Percentiles rank a stretch among this genome's conserved stretches.
phyloP scores from a whole-genome alignment of 202 grass and related monocot genomes.

The Brachypodium distachyon region DNA sequence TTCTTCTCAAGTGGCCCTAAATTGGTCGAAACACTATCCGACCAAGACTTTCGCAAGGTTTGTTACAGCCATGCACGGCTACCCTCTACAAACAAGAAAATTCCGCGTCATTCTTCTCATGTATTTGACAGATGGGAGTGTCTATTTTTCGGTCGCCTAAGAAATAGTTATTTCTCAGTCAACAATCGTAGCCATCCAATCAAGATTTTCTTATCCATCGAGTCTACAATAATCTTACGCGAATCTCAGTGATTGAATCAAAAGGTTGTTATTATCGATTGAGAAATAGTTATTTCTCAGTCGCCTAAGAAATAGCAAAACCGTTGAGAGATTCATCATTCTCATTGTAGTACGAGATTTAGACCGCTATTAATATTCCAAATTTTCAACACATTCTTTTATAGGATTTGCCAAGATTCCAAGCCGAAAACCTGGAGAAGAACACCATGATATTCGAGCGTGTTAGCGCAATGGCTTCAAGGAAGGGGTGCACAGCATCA shows the following conservation, averaged over 20 bases:
- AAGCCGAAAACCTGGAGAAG: conserved; percentile 44
- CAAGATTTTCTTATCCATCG: no score
- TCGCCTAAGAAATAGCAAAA: no score
- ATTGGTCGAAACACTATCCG: background rate
- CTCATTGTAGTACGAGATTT: no score
- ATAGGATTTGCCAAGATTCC: conserved; percentile 33
- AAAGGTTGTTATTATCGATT: no score
- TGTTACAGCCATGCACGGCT: background rate
- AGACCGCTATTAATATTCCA: no score
- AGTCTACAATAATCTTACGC: no score
- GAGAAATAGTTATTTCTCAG: no score
- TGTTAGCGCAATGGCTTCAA: conserved; percentile 36
- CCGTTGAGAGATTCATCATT: no score
- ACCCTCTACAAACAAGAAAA: background rate
- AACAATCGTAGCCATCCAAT: no score
- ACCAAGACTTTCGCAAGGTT: conserved; percentile 19
- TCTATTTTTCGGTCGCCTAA: no score
- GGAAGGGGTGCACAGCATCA: conserved; percentile 39
- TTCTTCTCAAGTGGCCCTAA: conserved; percentile 38
- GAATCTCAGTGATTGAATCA: no score
- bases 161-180: no score
- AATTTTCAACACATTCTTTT: background rate
- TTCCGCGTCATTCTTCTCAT: background rate
- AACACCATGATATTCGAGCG: conserved; percentile 39
- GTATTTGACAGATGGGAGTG: background rate